A percentile compares a stretch with the other conserved stretches of the same genome.
These are phyloP conservation scores for Triticum timopheevii DNA, from an alignment of 176 grass and related monocot genomes.

Conservation along the genomic window DNA sequence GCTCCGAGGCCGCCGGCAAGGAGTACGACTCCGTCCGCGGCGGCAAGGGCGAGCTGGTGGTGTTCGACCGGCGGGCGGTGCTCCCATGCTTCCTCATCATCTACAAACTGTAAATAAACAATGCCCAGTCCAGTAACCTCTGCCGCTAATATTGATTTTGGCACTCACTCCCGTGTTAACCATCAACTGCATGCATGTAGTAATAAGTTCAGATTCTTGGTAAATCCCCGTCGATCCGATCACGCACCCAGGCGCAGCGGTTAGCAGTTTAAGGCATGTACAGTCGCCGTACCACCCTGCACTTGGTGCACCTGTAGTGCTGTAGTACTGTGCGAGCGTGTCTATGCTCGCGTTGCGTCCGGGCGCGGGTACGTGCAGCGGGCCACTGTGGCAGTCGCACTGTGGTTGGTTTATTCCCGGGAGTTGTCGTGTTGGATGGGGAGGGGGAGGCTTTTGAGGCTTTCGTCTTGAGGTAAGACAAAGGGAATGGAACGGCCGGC, in stretches of 20 bases:
- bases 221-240: not conserved
- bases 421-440: constrained; percentile 31
- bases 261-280: not conserved
- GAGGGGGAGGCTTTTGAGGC: constrained; percentile 20
- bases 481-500: constrained; percentile 32
- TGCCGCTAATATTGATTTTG: constrained; percentile 32
- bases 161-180: not conserved
- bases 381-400: not conserved
- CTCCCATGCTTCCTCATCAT: constrained; percentile 96
- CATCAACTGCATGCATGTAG: constrained; percentile 3
- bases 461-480: constrained; percentile 8
- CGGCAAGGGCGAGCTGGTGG: constrained; percentile 72
- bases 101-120: constrained; percentile 64
- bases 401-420: constrained; percentile 25
- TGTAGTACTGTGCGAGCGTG: not conserved
- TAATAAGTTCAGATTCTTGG: not conserved
- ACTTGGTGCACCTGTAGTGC: not conserved
- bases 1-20: not conserved
- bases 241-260: no score
- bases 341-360: constrained; percentile 14
- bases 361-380: not conserved
- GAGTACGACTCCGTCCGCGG: constrained; percentile 64
- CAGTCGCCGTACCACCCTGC: not conserved
- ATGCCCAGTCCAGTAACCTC: constrained; percentile 6
- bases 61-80: constrained; percentile 76